A percentile compares a stretch with the other conserved stretches of the same genome.
Evolutionary conservation across 768 basidiomycete species (phyloP).

Genomic region (Amanita polypyramis): DNA sequence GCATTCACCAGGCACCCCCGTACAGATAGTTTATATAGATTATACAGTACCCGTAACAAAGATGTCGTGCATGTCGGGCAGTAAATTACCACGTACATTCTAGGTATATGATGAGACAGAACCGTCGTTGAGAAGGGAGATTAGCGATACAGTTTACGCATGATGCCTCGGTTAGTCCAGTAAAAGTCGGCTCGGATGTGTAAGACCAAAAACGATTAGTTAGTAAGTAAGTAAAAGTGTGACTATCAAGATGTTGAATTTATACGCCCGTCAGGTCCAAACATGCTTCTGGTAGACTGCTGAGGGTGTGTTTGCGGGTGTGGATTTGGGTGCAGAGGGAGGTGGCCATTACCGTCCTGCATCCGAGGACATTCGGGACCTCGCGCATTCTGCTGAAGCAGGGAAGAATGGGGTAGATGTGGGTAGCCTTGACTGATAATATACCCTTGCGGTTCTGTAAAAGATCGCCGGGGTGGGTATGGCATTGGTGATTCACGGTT

Average conservation of each 20-base stretch:
- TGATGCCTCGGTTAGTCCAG: slow-evolving; percentile 14
- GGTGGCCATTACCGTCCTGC: slow-evolving; percentile 22
- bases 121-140: background rate
- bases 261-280: slow-evolving; percentile 35
- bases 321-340: slow-evolving; percentile 21
- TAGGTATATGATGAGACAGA: slow-evolving; percentile 13
- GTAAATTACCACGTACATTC: slow-evolving; percentile 10
- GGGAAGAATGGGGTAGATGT: slow-evolving; percentile 36
- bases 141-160: slow-evolving; percentile 17
- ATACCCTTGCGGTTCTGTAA: slow-evolving; percentile 47
- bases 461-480: slow-evolving; percentile 46
- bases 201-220: slow-evolving; percentile 2
- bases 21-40: background rate
- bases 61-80: slow-evolving; percentile 1
- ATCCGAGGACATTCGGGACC: slow-evolving; percentile 32
- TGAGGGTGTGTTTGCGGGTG: slow-evolving; percentile 2
- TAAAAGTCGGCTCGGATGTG: background rate
- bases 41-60: slow-evolving; percentile 2
- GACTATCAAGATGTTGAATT: slow-evolving; percentile 32
- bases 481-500: slow-evolving; percentile 34
- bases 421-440: slow-evolving; percentile 36
- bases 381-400: slow-evolving; percentile 29
- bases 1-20: background rate
- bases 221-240: slow-evolving; percentile 8
- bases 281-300: slow-evolving; percentile 16